phyloP scores from a whole-genome alignment of 768 basidiomycete genomes.

The Boletus vinaceobasis region DNA sequence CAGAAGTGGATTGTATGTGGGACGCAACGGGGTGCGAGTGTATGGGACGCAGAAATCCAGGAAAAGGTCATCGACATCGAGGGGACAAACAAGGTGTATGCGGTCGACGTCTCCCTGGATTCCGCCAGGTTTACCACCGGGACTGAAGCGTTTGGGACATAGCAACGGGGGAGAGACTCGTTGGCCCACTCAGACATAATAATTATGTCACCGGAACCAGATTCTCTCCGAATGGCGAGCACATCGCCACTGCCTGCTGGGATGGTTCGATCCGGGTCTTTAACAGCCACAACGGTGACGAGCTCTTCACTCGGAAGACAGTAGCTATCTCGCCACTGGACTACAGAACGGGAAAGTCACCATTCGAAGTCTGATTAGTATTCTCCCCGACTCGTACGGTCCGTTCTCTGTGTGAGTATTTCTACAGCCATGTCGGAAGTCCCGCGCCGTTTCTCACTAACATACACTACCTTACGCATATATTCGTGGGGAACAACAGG shows the following conservation, averaged over 20 bases:
- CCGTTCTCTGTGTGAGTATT: too few relatives aligned
- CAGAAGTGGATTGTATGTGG: not conserved
- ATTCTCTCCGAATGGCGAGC: not conserved
- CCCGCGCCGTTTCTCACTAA: too few relatives aligned
- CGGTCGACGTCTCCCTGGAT: not conserved
- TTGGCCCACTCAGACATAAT: not conserved
- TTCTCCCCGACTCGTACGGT: too few relatives aligned
- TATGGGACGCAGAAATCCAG: not conserved
- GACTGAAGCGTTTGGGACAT: not conserved
- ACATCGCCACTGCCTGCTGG: not conserved
- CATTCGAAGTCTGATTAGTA: too few relatives aligned
- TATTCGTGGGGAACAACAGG: too few relatives aligned
- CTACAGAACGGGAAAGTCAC: too few relatives aligned
- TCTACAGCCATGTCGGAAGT: too few relatives aligned
- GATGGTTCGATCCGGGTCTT: not conserved
- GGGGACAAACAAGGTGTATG: too few relatives aligned
- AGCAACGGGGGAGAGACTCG: too few relatives aligned
- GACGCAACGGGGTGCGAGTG: fast-evolving
- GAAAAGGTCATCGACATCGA: not conserved
- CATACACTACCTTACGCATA: too few relatives aligned
- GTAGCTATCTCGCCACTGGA: too few relatives aligned
- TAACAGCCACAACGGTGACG: not conserved
- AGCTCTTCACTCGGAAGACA: not conserved
- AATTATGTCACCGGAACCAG: not conserved
- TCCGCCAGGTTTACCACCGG: not conserved